Base-by-base conservation (phyloP, 768 basidiomycete genomes). In the Rhodotorula graminis region DNA sequence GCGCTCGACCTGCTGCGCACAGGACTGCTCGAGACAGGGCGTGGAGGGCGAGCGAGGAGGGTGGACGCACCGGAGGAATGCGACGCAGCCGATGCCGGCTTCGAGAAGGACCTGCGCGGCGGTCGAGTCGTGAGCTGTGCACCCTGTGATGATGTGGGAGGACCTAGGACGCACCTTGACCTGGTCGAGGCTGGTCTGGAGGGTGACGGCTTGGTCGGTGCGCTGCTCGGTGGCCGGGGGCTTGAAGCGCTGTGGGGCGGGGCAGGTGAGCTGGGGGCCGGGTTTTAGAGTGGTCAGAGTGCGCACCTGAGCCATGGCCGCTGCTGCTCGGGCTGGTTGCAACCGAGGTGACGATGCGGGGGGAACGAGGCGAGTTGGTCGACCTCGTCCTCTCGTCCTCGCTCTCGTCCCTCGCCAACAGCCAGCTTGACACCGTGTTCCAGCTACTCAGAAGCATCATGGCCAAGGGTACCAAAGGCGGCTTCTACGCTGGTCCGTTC, bases 61-160 rank as follows among this genome's bases (percentile, higher is more conserved):
- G 33, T 2, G 16, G 37, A 42, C 68, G 25, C 16, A 75, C 76
- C 76, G 64, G 8, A 78, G 62, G 64, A 61, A 78, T 33, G 75
- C 70, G 64, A 78, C 66, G 50, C 77, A 78, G 40, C 73, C 77
- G 23, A 78, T 59, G 25, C 77, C 77, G 0, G 75, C 73, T 19
- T 65, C 31, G 47, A 78, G 49, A 9, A 78, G 73, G 10, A 47
- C 46, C 65, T 71, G 49, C 19, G 46, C 16, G 11, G 25, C 58
- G 25, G 12, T 3, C 1, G 12, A 23, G 3, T 2, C 2, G 12
- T 59, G 23, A 59, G 18, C 5, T 14, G 16, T 18, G 19, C 0
- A 21, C 27, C 14, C 1, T 12, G 8, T 14, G 25, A 0, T 15
- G 8, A 0, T 14, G 2, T 12, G 12, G 11, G 12, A 12, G 37